Base-by-base conservation (phyloP, 495 filamentous ascomycete species). In the Penicillium longicatenatum region DNA sequence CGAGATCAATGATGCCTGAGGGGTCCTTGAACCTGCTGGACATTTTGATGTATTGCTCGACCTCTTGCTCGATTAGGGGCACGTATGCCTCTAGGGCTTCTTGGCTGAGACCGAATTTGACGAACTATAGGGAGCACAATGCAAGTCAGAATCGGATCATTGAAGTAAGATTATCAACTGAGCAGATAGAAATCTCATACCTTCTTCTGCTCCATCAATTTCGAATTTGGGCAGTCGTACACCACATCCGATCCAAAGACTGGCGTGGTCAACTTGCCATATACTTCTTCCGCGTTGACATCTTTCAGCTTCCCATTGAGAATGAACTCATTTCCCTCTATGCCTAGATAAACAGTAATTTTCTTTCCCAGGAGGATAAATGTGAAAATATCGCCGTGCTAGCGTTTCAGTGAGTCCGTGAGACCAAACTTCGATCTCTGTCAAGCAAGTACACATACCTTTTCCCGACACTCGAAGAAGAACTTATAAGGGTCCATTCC, bases 241-340 rank as follows among this genome's bases (percentile, higher is more conserved):
- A 93, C 88, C 20, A 95, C 90, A 72, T 91, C 90, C 42, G 85
- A 85, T 55, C 91, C 91, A 63, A 95, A 95, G 31, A 95, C 89
- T 3, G 91, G 91, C 6, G 88, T 93, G 6, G 91, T 95, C 45
- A 95, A 79, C 44, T 87, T 85, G 29, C 83, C 83, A 71, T 94
- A 94, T 61, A 92, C 84, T 35, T 93, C 90, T 70, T 94, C 90
- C 12, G 90, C 89, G 66, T 83, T 87, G 44, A 93, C 85, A 68
- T 93, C 89, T 65, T 84, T 86, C 46, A 90, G 79, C 68, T 92
- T 94, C 61, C 87, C 90, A 70, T 94, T 93, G 47, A 94, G 80
- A 66, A 94, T 89, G 64, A 94, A 93, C 26, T 93, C 88, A 67
- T 93, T 95, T 55, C 91, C 91, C 57, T 88, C 77, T n/a, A 83